Evolutionary conservation across 1,284 basidiomycete species (phyloP), one percentile per base, ranked within the genome.

Genomic region (Microbotryum scabiosae): DNA sequence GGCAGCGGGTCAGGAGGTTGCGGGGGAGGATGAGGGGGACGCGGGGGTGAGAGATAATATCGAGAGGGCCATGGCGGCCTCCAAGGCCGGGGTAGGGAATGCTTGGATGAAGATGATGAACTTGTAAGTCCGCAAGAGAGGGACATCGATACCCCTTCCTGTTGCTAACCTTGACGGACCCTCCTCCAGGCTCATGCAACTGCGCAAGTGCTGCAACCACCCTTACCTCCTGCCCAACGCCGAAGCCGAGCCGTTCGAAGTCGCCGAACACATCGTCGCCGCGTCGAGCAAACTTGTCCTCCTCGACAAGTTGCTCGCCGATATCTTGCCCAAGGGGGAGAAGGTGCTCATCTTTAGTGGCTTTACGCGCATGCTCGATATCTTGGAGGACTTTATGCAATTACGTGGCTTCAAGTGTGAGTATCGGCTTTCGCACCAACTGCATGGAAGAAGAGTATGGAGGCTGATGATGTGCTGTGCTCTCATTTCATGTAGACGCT

Each of bases 191-290:
- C 73, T 84, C 55, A 67, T 72, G 59, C 82, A 84, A 69, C 71
- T 84, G 23, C 78, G 82, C 18, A 79, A 79, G 73, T 75, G 82
- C 41, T 55, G 46, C 61, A 80, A 78, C 43, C 62, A 63, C 62
- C 83, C 82, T 10, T 84, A 84, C 67, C 64, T 82, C 23, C 71
- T 84, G 1, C 73, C 76, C 9, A 77, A 80, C 50, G 81, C 81
- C 6, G 73, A 80, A 51, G 82, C 83, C 1, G 75, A 74, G 4
- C 80, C 81, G 0, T 83, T 80, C 67, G 64, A 72, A 8, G 74
- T 82, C 25, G 82, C 80, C 30, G 82, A 84, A 64, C 82, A 84
- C 66, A 64, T 83, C 14, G 79, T 84, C 16, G 77, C 80, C 5
- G 75, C 81, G 6, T 84, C 82, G 1, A 79, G 80, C 3, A 71